These are phyloP conservation scores for Vigna reflexopilosa DNA, from an alignment of 306 rosid species.

Conservation along the genomic window DNA sequence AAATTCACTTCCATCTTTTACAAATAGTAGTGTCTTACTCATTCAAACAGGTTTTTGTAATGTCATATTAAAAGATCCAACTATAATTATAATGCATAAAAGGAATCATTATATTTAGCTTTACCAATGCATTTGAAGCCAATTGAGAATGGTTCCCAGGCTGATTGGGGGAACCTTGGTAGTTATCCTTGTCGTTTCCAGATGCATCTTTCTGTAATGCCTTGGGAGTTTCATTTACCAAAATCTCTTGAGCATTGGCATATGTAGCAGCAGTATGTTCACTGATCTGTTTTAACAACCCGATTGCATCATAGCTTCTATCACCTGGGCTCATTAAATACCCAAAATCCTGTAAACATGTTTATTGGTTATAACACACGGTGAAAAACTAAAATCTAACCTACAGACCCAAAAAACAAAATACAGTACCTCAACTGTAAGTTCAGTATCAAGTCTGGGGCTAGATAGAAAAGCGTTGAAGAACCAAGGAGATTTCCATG, in stretches of 20 bases:
- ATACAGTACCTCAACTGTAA: conserved; percentile 73
- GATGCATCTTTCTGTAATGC: conserved; percentile 45
- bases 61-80: conserved; percentile 1
- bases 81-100: background rate
- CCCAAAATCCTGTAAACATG: conserved; percentile 76
- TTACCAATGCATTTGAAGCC: conserved; percentile 67
- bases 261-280: conserved; percentile 86
- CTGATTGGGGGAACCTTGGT: conserved; percentile 38
- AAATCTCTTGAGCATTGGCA: conserved; percentile 80
- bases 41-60: background rate
- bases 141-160: conserved; percentile 52
- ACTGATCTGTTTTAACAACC: conserved; percentile 77
- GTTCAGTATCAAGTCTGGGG: conserved; percentile 70
- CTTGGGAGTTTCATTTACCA: conserved; percentile 75
- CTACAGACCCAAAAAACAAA: conserved; percentile 15
- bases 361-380: conserved; percentile 24
- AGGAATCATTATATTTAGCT: background rate
- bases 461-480: conserved; percentile 70
- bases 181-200: conserved; percentile 40
- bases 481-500: conserved; percentile 98
- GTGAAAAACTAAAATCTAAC: background rate
- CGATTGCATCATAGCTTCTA: conserved; percentile 86
- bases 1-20: too few species aligned
- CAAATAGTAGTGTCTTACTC: background rate
- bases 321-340: conserved; percentile 85